These are phyloP conservation scores for Arbutus unedo DNA, from an alignment of 148 eudicot genomes.

Conservation along the genomic window DNA sequence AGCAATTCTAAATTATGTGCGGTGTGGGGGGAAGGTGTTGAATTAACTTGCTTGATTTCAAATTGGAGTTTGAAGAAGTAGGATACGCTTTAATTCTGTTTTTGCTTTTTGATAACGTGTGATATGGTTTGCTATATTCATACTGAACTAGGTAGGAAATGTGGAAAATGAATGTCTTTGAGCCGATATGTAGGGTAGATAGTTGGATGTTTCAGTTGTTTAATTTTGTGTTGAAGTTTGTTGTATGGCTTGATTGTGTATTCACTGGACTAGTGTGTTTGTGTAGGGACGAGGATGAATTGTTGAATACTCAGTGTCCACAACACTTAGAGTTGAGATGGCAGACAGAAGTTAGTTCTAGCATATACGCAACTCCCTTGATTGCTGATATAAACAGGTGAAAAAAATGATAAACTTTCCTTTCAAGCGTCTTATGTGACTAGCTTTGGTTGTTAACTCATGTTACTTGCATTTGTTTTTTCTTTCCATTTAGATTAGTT, in stretches of 20 bases:
- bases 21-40: not conserved
- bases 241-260: not conserved
- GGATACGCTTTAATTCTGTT: not conserved
- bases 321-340: constrained; percentile 88
- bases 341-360: constrained; percentile 98
- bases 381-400: constrained; percentile 98
- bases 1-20: not conserved
- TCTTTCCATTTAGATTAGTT: not conserved
- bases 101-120: not conserved
- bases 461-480: not conserved
- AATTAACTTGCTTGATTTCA: not conserved
- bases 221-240: not conserved
- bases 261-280: constrained; percentile 9
- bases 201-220: not conserved
- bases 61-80: not conserved
- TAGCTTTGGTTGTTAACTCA: not conserved
- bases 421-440: not conserved
- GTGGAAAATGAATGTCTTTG: not conserved
- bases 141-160: not conserved
- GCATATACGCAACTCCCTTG: constrained; percentile 88
- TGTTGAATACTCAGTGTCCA: constrained; percentile 89
- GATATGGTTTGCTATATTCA: not conserved
- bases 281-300: constrained; percentile 76
- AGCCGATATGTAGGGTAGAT: not conserved
- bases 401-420: constrained; percentile 1